phyloP scores from a whole-genome alignment of 768 basidiomycete genomes.

The Cytidiella melzeri region DNA sequence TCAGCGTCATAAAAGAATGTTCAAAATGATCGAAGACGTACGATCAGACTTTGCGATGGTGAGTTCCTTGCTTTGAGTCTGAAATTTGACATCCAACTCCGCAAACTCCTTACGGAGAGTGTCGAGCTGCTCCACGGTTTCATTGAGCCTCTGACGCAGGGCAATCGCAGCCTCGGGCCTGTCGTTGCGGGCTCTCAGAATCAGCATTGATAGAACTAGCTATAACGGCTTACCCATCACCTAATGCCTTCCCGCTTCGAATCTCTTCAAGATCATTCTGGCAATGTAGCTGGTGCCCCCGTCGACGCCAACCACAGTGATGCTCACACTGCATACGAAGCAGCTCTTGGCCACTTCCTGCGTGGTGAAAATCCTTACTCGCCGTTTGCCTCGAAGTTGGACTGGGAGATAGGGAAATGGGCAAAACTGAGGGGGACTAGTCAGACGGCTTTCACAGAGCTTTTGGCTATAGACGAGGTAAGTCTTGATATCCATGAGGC shows the following conservation, averaged over 20 bases:
- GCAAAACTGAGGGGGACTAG: too few relatives aligned
- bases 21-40: conserved; percentile 32
- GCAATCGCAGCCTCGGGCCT: conserved; percentile 87
- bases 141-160: conserved; percentile 79
- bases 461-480: too few relatives aligned
- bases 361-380: too few relatives aligned
- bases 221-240: conserved; percentile 72
- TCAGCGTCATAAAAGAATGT: conserved; percentile 6
- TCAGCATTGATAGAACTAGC: too few relatives aligned
- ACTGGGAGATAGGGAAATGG: too few relatives aligned
- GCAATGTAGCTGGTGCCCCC: too few relatives aligned
- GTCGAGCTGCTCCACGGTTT: conserved; percentile 80
- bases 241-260: conserved; percentile 73
- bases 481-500: too few relatives aligned
- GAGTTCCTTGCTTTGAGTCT: conserved; percentile 58
- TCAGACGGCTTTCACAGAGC: too few relatives aligned
- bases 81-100: conserved; percentile 65
- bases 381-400: too few relatives aligned
- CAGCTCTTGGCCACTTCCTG: too few relatives aligned
- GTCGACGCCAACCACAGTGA: too few relatives aligned
- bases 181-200: conserved; percentile 5
- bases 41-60: conserved; percentile 82
- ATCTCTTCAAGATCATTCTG: conserved; percentile 86
- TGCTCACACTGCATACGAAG: too few relatives aligned
- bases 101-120: conserved; percentile 57